These are phyloP conservation scores for Amanita polypyramis DNA, from an alignment of 768 basidiomycete genomes.

Conservation along the genomic window DNA sequence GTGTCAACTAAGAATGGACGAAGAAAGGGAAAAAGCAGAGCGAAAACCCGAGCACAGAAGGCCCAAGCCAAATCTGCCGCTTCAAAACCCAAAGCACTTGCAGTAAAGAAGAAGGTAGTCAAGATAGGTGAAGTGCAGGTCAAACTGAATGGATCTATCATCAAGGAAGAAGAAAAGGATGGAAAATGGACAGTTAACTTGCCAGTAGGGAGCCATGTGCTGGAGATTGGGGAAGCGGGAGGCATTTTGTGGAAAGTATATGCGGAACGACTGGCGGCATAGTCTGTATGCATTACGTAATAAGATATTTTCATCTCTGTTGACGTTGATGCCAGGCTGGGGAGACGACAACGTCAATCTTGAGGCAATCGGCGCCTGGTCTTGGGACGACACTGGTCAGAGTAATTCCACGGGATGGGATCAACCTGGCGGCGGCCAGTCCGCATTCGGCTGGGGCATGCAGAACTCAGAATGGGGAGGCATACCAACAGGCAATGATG, in stretches of 20 bases:
- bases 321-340: neutral
- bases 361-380: neutral
- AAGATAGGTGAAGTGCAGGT: conserved; percentile 52
- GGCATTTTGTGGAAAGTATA: conserved; percentile 66
- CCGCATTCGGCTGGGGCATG: neutral
- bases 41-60: conserved; percentile 27
- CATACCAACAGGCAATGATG: neutral
- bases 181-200: conserved; percentile 57
- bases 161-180: conserved; percentile 32
- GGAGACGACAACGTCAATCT: neutral
- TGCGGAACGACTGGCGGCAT: conserved; percentile 32
- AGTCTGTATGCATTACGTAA: conserved; percentile 5
- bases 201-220: conserved; percentile 43
- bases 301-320: neutral
- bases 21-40: conserved; percentile 28
- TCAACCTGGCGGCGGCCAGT: neutral
- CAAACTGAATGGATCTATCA: conserved; percentile 47
- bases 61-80: conserved; percentile 20
- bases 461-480: neutral
- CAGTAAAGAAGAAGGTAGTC: conserved; percentile 30
- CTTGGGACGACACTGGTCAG: neutral
- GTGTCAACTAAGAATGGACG: conserved; percentile 33
- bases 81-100: conserved; percentile 18
- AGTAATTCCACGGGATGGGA: neutral
- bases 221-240: conserved; percentile 68